Conservation (phyloP, 2,329 filamentous ascomycete species). For the Waltergamsia citrina region DNA sequence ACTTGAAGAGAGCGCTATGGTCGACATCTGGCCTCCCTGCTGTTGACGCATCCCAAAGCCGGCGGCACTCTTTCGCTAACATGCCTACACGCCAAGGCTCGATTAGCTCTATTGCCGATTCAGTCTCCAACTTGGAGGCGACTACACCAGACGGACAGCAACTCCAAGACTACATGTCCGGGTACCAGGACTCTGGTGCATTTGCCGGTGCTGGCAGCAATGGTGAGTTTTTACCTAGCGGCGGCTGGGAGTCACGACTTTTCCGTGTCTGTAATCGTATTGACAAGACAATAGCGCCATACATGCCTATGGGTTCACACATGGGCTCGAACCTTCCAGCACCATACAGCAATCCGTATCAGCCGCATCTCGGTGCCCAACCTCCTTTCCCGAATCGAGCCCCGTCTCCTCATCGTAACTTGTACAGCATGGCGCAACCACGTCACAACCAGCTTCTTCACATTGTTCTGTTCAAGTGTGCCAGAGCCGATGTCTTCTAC, state of each 20-base stretch:
- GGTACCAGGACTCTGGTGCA: neutral
- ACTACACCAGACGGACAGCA: slow-evolving; percentile 29
- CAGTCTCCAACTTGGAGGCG: slow-evolving; percentile 34
- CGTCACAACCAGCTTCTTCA: slow-evolving; percentile 65
- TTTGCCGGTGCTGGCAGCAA: neutral
- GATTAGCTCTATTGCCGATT: slow-evolving; percentile 50
- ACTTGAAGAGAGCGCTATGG: slow-evolving; percentile 59
- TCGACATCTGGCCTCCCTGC: slow-evolving; percentile 60
- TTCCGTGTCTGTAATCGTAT: neutral
- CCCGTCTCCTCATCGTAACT: slow-evolving; percentile 50
- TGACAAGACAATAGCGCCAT: slow-evolving; percentile 4
- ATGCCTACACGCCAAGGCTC: slow-evolving; percentile 55
- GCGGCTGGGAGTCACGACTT: no score
- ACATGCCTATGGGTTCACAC: slow-evolving; percentile 10
- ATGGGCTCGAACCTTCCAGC: slow-evolving; percentile 11
- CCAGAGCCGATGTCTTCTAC: slow-evolving; percentile 91
- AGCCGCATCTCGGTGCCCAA: slow-evolving; percentile 35
- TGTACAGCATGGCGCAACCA: slow-evolving; percentile 51
- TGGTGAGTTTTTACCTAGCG: no score
- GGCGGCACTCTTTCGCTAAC: slow-evolving; percentile 72
- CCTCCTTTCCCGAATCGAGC: slow-evolving; percentile 36
- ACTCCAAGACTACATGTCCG: slow-evolving; percentile 2
- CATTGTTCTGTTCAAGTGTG: slow-evolving; percentile 94
- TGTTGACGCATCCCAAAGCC: slow-evolving; percentile 59
- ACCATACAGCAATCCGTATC: slow-evolving; percentile 28